Evolutionary conservation across 1,284 basidiomycete species (phyloP).

Genomic region (Mrakiaceae sp.): DNA sequence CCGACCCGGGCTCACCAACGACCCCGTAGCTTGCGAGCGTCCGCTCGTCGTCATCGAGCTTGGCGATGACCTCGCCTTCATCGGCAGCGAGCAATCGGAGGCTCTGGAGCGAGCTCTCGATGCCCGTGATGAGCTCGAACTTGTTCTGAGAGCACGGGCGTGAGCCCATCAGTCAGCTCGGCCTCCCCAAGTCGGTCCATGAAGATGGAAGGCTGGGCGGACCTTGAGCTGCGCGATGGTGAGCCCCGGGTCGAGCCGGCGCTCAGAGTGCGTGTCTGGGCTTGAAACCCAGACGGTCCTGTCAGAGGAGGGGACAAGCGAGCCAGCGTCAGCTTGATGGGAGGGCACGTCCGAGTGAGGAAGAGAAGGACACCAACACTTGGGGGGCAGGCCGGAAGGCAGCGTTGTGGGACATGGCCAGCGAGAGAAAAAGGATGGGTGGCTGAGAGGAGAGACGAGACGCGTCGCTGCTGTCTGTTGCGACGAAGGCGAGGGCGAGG

Average conservation of each 20-base stretch:
- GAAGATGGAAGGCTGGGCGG: conserved; percentile 17
- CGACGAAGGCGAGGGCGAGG: too few species aligned
- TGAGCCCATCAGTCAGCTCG: not conserved
- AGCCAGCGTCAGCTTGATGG: too few species aligned
- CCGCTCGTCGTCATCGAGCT: conserved; percentile 53
- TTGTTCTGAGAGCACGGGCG: conserved; percentile 47
- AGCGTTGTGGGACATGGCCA: too few species aligned
- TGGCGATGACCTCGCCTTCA: conserved; percentile 42
- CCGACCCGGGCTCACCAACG: conserved; percentile 21
- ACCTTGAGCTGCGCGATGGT: conserved; percentile 74
- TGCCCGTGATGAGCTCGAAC: conserved; percentile 82
- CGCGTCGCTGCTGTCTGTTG: too few species aligned
- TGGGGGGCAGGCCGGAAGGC: too few species aligned
- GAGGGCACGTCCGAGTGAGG: too few species aligned
- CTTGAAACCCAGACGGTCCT: conserved; percentile 59
- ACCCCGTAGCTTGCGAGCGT: conserved; percentile 63
- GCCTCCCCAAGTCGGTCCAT: too few species aligned
- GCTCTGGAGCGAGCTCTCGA: conserved; percentile 58
- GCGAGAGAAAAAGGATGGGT: too few species aligned
- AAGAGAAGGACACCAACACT: too few species aligned
- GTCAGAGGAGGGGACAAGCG: too few species aligned
- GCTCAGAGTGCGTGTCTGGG: conserved; percentile 74
- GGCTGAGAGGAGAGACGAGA: too few species aligned
- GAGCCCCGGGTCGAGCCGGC: conserved; percentile 59
- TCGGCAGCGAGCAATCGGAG: conserved; percentile 55